phyloP scores from a whole-genome alignment of 108 stramenopile genomes.

The Conticribra weissflogii region DNA sequence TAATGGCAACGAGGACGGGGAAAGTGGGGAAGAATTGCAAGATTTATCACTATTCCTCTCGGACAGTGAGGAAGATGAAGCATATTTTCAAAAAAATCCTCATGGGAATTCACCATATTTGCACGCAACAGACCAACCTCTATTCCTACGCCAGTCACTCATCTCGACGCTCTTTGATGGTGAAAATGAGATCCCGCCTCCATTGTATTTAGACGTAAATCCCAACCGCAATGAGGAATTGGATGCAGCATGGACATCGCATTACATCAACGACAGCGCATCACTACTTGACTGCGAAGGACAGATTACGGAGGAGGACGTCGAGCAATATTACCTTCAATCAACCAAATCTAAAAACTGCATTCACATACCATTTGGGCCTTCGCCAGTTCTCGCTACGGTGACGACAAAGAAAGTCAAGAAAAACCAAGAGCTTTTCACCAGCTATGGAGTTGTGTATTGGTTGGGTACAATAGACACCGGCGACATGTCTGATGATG shows the following conservation, averaged over 20 bases:
- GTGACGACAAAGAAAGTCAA: slow-evolving; percentile 45
- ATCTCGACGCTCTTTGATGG: slow-evolving; percentile 17
- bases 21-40: slow-evolving; percentile 8
- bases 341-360: slow-evolving; percentile 48
- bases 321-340: slow-evolving; percentile 47
- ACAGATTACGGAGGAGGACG: slow-evolving; percentile 26
- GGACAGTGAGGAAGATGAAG: slow-evolving; percentile 11
- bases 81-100: slow-evolving; percentile 33
- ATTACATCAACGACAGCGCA: slow-evolving; percentile 59
- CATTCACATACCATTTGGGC: slow-evolving; percentile 41
- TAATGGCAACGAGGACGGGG: neutral
- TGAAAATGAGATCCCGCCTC: slow-evolving; percentile 22
- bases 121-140: slow-evolving; percentile 51
- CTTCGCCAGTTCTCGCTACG: slow-evolving; percentile 37
- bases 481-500: neutral
- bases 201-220: slow-evolving; percentile 56
- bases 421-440: slow-evolving; percentile 44
- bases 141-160: slow-evolving; percentile 38
- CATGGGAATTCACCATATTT: slow-evolving; percentile 41
- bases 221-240: slow-evolving; percentile 34
- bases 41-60: slow-evolving; percentile 35
- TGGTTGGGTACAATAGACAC: slow-evolving; percentile 28
- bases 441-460: slow-evolving; percentile 38
- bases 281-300: slow-evolving; percentile 8
- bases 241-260: slow-evolving; percentile 41